phyloP scores from a whole-genome alignment of 768 basidiomycete genomes.

The Ephemerocybe angulata region DNA sequence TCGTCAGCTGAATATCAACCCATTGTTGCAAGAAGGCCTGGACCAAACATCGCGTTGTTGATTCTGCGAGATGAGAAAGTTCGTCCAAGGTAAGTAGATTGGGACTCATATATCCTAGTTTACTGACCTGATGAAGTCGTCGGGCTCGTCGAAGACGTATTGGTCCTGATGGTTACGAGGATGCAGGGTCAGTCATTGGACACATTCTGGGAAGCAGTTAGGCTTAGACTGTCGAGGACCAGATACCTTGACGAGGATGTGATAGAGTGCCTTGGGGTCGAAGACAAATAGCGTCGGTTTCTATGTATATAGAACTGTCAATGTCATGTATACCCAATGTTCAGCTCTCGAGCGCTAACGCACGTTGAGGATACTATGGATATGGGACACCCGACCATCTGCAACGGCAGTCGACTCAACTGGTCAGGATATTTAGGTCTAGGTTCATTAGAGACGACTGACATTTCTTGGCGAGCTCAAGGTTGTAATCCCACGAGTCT shows the following conservation, averaged over 20 bases:
- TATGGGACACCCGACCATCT: conserved; percentile 31
- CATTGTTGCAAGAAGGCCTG: conserved; percentile 8
- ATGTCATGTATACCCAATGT: not conserved
- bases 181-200: not conserved
- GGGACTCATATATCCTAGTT: conserved; percentile 14
- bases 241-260: conserved; percentile 44
- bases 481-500: not conserved
- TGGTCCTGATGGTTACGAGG: conserved; percentile 22
- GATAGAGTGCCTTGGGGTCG: conserved; percentile 44
- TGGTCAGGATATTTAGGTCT: not conserved
- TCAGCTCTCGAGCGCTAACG: conserved; percentile 2
- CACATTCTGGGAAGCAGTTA: too few relatives aligned
- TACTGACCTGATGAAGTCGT: conserved; percentile 7
- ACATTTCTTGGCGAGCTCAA: not conserved
- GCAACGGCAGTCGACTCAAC: not conserved
- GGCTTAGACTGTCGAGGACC: too few relatives aligned
- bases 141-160: conserved; percentile 19
- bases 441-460: not conserved
- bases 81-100: too few relatives aligned
- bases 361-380: conserved; percentile 35
- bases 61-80: conserved; percentile 1
- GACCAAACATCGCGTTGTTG: conserved; percentile 4
- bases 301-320: not conserved
- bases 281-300: conserved; percentile 31
- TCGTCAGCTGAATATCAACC: not conserved